Base-by-base conservation (phyloP, 2,329 filamentous ascomycete genomes). In the Ascochyta fabae region DNA sequence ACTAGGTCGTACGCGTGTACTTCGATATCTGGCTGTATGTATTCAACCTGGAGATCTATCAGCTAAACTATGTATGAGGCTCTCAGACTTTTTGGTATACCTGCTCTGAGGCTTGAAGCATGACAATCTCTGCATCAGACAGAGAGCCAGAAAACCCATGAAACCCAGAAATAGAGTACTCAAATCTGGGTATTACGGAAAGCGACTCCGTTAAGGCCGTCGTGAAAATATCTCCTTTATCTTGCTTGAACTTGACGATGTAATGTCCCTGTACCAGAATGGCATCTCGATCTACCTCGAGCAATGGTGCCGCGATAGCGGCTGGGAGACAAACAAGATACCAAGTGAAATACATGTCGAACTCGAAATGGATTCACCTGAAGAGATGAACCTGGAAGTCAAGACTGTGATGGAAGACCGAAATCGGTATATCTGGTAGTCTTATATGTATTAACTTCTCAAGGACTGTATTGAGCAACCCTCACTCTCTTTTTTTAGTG, bases 241-340 rank as follows among this genome's bases (percentile, higher is more conserved):
- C 69, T 27, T 68, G 61, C 62, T 77, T 78, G 49, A 80, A 49
- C 66, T 79, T 79, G 65, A 80, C 75, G 43, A 81, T 79, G 67
- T 78, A 79, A 66, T 78, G 76, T 61, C 71, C 70, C 3, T 72
- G 68, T 34, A 79, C 66, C 26, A 72, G 48, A 10, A 59, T 42
- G 13, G 63, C 63, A 29, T 59, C 67, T 6, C 33, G 34, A 36
- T 71, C 61, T n/a, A 70, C 67, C 16, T 64, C 58, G 48, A 78
- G 60, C 48, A 79, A 47, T 9, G 76, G 76, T 5, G 77, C 73
- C 34, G 75, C 77, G 26, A 77, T 45, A 23, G 69, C 68, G 57
- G 70, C 59, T 6, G 77, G 62, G 48, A 77, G 46, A 23, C 77
- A 64, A 31, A 69, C 64, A 22, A 79, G 62, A 48, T 75, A 49